Base-by-base conservation (phyloP, 805 yeast species). In the Metschnikowia lachancei region DNA sequence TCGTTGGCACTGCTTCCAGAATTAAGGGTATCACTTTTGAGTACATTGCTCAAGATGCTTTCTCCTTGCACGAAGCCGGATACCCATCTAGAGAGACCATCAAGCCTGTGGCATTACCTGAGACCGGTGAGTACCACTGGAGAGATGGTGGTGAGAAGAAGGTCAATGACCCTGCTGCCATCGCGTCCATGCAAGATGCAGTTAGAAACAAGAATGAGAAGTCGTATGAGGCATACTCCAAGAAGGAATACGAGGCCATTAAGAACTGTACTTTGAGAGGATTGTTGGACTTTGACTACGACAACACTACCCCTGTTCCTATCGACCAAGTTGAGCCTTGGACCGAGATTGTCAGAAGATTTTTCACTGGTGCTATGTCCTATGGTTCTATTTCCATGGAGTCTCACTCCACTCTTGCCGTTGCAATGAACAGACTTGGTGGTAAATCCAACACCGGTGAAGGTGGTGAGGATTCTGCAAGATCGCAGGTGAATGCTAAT, bases 281-380 rank as follows among this genome's bases (percentile, higher is more conserved):
- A 34, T 72, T 92, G 60, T 78, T 92, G 45, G 98, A 94, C 69
- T 85, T 92, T 63, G 97, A 94, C 69, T 89, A 71, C 62, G 86
- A 81, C 36, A 66, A 63, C 54, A 77, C 89, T 0, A 76, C 74
- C 3, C 78, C 91, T 4, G 94, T 92, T 44, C 97, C 99, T 47
- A 72, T 92, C 52, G 99, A 92, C 62, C 98, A 94, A 72, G 99
- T 92, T 56, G 99, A 92, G 74, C 99, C 99, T 37, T 92, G 99
- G 99, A 94, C 98, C 31, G 99, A 92, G 67, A 92, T 92, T 66
- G 99, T 91, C 29, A 83, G 97, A 60, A 81, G 99, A 60, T 94
- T 94, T 65, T 91, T 91, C 54, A 91, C 99, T n/a, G 99, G 99
- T 73, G 99, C 99, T 43, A 92, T 92, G 99, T 91, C 97, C 1